Percentiles rank a stretch among this genome's conserved stretches.
These are phyloP conservation scores for Talaromyces pinophilus DNA, from an alignment of 2,329 filamentous ascomycete species.

Conservation along the genomic window DNA sequence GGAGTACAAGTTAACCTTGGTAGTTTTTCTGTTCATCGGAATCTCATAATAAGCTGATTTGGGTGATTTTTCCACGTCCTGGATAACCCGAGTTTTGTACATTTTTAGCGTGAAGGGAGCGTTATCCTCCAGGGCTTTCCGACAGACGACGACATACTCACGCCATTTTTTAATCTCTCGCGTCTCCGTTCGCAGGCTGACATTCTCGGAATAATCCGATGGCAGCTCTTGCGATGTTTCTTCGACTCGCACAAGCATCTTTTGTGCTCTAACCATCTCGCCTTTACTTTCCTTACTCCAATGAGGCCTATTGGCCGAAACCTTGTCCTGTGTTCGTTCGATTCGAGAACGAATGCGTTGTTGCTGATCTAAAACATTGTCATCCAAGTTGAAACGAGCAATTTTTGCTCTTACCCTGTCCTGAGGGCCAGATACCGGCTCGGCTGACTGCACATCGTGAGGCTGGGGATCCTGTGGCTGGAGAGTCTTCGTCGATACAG, in stretches of 20 bases:
- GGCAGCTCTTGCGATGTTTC: constrained; percentile 55
- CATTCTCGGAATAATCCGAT: constrained; percentile 65
- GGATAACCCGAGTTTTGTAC: constrained; percentile 65
- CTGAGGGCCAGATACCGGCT: constrained; percentile 23
- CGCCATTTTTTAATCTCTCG: constrained; percentile 64
- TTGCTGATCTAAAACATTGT: constrained; percentile 45
- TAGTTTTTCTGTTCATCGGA: constrained; percentile 54
- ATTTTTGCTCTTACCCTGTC: constrained; percentile 36
- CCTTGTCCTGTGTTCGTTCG: constrained; percentile 38
- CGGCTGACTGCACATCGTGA: constrained; percentile 29
- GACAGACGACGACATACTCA: constrained; percentile 64
- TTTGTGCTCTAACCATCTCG: constrained; percentile 67
- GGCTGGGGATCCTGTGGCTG: constrained; percentile 39
- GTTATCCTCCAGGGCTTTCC: constrained; percentile 57
- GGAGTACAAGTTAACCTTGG: constrained; percentile 64
- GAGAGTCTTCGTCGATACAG: constrained; percentile 27
- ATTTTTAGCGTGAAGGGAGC: constrained; percentile 60
- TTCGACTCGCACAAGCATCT: constrained; percentile 67
- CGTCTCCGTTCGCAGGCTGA: constrained; percentile 60
- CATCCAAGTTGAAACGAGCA: constrained; percentile 48
- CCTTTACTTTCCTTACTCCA: constrained; percentile 54
- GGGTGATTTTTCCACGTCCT: constrained; percentile 57
- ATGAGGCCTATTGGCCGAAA: constrained; percentile 37
- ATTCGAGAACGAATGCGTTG: constrained; percentile 43
- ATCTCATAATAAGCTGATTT: constrained; percentile 60